Evolutionary conservation across 495 filamentous ascomycete genomes (phyloP).

Genomic region (Penicillium mononematosum): DNA sequence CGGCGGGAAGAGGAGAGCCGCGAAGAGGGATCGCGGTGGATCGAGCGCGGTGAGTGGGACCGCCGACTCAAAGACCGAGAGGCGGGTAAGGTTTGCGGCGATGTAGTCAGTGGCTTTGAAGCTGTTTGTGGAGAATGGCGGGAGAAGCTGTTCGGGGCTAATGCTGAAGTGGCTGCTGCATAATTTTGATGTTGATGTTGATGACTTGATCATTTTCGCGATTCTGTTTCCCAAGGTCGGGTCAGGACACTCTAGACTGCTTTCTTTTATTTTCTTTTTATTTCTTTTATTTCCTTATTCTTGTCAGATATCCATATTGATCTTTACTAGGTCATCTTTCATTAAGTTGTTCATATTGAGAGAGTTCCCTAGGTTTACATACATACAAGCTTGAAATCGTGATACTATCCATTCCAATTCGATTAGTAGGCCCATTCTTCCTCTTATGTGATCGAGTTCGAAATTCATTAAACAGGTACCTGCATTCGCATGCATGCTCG

Average conservation of each 20-base stretch:
- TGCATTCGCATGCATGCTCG: neutral
- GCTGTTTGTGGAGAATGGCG: constrained; percentile 70
- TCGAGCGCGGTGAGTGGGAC: constrained; percentile 78
- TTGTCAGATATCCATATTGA: constrained; percentile 31
- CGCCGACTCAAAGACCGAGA: constrained; percentile 70
- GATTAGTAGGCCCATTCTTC: neutral
- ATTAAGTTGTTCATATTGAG: constrained; percentile 14
- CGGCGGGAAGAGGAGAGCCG: constrained; percentile 74
- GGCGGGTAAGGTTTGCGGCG: constrained; percentile 73
- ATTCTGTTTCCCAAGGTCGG: neutral
- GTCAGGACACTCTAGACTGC: constrained; percentile 15
- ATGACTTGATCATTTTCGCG: constrained; percentile 1
- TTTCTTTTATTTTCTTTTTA: constrained; percentile 16
- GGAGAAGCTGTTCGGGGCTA: constrained; percentile 51
- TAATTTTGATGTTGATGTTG: constrained; percentile 22
- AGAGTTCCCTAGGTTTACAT: constrained; percentile 4
- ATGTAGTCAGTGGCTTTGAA: constrained; percentile 91
- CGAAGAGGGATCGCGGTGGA: constrained; percentile 78
- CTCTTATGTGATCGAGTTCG: neutral
- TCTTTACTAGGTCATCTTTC: constrained; percentile 10
- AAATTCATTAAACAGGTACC: neutral
- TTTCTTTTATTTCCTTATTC: neutral
- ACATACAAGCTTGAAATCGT: constrained; percentile 8
- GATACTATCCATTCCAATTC: constrained; percentile 11
- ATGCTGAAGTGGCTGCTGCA: constrained; percentile 39